Percentiles rank a stretch among this genome's conserved stretches.
Conservation (phyloP, 2,329 filamentous ascomycete genomes). For the Emmonsiellopsis sp. region DNA sequence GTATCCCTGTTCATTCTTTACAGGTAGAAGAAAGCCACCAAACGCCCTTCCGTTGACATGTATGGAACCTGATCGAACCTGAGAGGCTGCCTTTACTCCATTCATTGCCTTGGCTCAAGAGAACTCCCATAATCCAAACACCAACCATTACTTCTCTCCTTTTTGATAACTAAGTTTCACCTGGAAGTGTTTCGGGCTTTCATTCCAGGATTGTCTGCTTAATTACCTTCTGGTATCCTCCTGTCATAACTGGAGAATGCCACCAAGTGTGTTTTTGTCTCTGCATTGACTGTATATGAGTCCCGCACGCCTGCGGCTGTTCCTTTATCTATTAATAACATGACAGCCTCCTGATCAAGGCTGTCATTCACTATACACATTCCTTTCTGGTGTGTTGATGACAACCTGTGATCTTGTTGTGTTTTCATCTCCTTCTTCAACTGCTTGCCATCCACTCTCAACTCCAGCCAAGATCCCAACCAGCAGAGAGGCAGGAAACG, state of each 20-base stretch:
- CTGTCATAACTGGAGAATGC: background rate
- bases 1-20: background rate
- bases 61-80: slow-evolving; percentile 11
- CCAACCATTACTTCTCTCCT: background rate
- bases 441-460: background rate
- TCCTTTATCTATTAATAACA: background rate
- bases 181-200: background rate
- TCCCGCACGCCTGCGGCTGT: background rate
- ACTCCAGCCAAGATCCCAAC: background rate
- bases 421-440: background rate
- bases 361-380: background rate
- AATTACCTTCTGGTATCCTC: background rate
- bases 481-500: background rate
- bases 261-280: background rate
- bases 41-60: background rate
- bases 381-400: background rate
- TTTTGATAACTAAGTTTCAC: background rate
- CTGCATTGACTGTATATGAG: background rate
- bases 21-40: background rate
- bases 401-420: background rate
- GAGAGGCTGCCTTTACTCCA: background rate
- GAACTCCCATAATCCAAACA: no score
- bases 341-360: background rate
- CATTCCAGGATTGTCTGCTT: background rate
- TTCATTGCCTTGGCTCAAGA: background rate